Evolutionary conservation across 2,329 filamentous ascomycete species (phyloP).

Genomic region (Pleurostoma richardsiae): DNA sequence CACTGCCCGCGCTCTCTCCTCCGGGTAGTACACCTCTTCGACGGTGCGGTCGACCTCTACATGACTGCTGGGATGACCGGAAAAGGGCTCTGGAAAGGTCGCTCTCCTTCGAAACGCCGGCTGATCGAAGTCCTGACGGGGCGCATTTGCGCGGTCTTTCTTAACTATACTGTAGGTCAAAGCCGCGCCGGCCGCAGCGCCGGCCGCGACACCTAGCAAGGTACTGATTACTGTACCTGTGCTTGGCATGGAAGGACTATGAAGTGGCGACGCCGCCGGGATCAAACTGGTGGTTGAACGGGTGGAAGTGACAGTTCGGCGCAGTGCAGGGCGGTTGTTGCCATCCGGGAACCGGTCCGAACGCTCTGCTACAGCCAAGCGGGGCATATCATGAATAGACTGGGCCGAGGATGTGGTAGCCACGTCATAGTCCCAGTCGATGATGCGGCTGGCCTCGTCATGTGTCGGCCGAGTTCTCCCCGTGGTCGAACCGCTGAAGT

Average conservation of each 20-base stretch:
- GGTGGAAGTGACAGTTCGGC: slow-evolving; percentile 28
- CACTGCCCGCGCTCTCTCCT: slow-evolving; percentile 21
- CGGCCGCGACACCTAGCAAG: slow-evolving; percentile 61
- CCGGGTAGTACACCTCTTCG: slow-evolving; percentile 30
- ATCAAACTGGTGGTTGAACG: slow-evolving; percentile 8
- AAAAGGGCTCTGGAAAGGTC: slow-evolving; percentile 36
- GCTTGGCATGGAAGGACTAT: slow-evolving; percentile 38
- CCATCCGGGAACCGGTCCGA: slow-evolving; percentile 10
- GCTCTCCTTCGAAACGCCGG: slow-evolving; percentile 35
- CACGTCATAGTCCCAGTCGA: slow-evolving; percentile 45
- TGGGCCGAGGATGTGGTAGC: slow-evolving; percentile 19
- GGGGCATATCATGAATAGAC: slow-evolving; percentile 13
- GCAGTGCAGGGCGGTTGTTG: slow-evolving; percentile 20
- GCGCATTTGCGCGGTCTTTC: slow-evolving; percentile 40
- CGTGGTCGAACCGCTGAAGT: slow-evolving; percentile 26
- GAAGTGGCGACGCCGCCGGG: slow-evolving; percentile 18
- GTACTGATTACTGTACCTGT: slow-evolving; percentile 68
- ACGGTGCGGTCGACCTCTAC: slow-evolving; percentile 29
- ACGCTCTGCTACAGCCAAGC: slow-evolving; percentile 13
- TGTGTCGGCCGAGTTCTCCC: slow-evolving; percentile 28
- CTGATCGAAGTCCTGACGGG: slow-evolving; percentile 33
- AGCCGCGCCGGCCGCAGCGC: slow-evolving; percentile 60
- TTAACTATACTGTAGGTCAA: slow-evolving; percentile 67
- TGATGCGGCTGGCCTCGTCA: slow-evolving; percentile 36
- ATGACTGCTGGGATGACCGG: slow-evolving; percentile 25